phyloP scores from a whole-genome alignment of 257 asterid genomes.

The Fraxinus americana region DNA sequence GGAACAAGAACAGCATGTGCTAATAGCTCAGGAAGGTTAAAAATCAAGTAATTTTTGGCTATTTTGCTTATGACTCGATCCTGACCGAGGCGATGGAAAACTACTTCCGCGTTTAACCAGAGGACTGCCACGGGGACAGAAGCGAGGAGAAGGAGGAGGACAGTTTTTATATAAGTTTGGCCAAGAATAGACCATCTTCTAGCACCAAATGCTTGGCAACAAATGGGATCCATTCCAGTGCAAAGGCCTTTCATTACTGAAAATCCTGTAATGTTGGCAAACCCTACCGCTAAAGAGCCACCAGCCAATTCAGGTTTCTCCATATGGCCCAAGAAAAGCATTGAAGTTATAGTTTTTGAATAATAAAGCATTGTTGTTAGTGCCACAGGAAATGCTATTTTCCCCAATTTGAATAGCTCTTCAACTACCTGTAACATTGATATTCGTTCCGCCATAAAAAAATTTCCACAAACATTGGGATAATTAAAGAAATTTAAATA shows the following conservation, averaged over 20 bases:
- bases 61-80: slow-evolving; percentile 57
- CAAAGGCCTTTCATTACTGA: slow-evolving; percentile 80
- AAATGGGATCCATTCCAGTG: slow-evolving; percentile 85
- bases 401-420: slow-evolving; percentile 48
- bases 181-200: slow-evolving; percentile 52
- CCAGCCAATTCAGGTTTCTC: slow-evolving; percentile 73
- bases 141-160: slow-evolving; percentile 59
- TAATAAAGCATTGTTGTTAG: slow-evolving; percentile 63
- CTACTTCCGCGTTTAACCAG: slow-evolving; percentile 65
- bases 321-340: slow-evolving; percentile 86
- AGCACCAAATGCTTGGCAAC: slow-evolving; percentile 87
- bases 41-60: slow-evolving; percentile 55
- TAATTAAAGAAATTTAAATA: neutral
- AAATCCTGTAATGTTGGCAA: slow-evolving; percentile 76
- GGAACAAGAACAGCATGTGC: slow-evolving; percentile 65
- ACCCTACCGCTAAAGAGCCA: slow-evolving; percentile 80
- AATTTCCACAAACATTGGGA: neutral
- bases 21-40: slow-evolving; percentile 61
- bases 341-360: slow-evolving; percentile 76
- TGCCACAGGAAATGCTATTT: slow-evolving; percentile 74
- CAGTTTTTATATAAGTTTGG: slow-evolving; percentile 68
- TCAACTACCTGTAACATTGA: slow-evolving; percentile 43
- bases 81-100: slow-evolving; percentile 61
- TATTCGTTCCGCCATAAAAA: neutral
- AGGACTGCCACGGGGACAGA: slow-evolving; percentile 60